These are phyloP conservation scores for Fusarium equiseti DNA, from an alignment of 2,329 filamentous ascomycete genomes.

Conservation along the genomic window DNA sequence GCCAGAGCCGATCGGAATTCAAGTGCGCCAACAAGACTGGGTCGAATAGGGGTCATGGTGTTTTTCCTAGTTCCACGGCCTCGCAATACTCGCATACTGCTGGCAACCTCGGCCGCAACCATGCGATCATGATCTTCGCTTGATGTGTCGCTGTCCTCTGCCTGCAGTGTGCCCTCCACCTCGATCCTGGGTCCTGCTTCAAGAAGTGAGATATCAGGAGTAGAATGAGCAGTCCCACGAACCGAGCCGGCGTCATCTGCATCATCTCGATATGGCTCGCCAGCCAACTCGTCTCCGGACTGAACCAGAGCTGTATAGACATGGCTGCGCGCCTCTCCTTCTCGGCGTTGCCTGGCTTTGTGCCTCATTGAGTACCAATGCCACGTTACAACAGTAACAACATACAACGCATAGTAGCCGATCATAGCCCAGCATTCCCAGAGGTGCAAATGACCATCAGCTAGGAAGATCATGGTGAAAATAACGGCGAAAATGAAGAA, in stretches of 20 bases:
- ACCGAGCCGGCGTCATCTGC: conserved; percentile 53
- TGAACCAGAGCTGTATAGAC: conserved; percentile 70
- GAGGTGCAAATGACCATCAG: conserved; percentile 83
- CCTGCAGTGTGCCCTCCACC: conserved; percentile 55
- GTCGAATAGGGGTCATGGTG: conserved; percentile 87
- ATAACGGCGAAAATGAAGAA: conserved; percentile 91
- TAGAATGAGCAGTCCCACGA: conserved; percentile 26
- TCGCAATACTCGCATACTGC: conserved; percentile 90
- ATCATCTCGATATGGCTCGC: conserved; percentile 73
- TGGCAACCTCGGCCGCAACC: conserved; percentile 84
- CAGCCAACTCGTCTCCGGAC: conserved; percentile 64
- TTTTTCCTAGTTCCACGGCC: conserved; percentile 74
- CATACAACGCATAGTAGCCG: conserved; percentile 89
- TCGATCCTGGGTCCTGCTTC: conserved; percentile 63
- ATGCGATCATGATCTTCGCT: conserved; percentile 70
- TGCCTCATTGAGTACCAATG: conserved; percentile 84
- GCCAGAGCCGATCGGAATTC: conserved; percentile 93
- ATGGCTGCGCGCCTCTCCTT: conserved; percentile 79
- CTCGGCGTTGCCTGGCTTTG: conserved; percentile 70
- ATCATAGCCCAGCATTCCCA: conserved; percentile 97
- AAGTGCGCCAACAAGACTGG: conserved; percentile 90
- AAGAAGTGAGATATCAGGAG: conserved; percentile 57
- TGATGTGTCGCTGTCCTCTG: conserved; percentile 62
- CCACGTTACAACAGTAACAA: conserved; percentile 88
- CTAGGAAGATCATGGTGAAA: conserved; percentile 89